Base-by-base conservation (phyloP, 192 early-diverging fungal species). In the Lunasporangiospora selenospora region DNA sequence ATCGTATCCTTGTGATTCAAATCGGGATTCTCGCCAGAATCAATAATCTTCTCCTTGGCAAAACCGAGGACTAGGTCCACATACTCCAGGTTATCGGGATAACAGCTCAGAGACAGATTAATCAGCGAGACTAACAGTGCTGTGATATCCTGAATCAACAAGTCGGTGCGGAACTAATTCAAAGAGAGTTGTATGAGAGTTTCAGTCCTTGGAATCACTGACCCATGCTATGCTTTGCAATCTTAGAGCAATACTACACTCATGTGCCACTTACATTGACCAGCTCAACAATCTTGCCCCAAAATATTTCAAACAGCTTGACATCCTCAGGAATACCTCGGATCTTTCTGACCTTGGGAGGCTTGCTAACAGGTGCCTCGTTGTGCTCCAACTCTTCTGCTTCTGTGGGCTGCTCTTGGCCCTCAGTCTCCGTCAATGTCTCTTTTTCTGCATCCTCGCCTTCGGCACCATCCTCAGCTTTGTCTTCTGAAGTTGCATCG, bases 281-380 rank as follows among this genome's bases (percentile, higher is more conserved):
- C n/a, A 97, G 82, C 39, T 90, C 86, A 33, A 88, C 89, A 46
- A 98, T 90, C 67, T 98, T 94, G 16, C 65, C 77, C 96, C 96
- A 98, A 75, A 98, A 98, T 12, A 95, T 90, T 40, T 90, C 91
- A 81, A 98, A 98, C 9, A 98, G 77, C 39, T 85, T 79, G 11
- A 93, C 87, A 60, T 92, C 90, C 31, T 90, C 83, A 8, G 91
- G 92, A 47, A 93, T 92, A 16, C 89, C 92, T 57, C 83, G 81
- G 26, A 75, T 69, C 38, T 80, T 79, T 29, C 57, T 76, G 1
- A 77, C 76, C 7, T 43, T 50, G 5, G 58, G 40, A 19, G 63
- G 41, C 16, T n/a, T n/a, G n/a, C n/a, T n/a, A n/a, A n/a, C 24
- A 29, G 38, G 23, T 32, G 53, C 40, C n/a, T n/a, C n/a, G n/a